Conservation (phyloP, 192 early-diverging fungal genomes). For the Mortierella hygrophila region DNA sequence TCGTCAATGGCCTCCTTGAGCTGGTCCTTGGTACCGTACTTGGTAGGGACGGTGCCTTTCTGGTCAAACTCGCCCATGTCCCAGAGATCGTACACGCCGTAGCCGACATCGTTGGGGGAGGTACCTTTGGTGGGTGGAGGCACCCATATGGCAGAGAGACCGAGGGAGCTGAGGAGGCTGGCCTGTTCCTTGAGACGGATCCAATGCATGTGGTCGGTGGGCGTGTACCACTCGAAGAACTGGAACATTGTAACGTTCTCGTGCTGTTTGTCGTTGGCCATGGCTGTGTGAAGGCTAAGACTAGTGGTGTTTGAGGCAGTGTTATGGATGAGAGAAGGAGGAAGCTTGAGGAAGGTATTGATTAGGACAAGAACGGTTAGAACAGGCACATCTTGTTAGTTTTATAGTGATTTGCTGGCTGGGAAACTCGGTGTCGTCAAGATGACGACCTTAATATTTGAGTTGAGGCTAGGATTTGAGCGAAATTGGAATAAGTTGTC, state of each 20-base stretch:
- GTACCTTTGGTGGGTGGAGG: constrained; percentile 62
- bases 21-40: constrained; percentile 62
- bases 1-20: constrained; percentile 58
- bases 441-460: too few relatives aligned
- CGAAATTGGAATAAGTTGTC: not conserved
- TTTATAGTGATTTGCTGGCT: not conserved
- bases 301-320: not conserved
- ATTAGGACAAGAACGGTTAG: constrained; percentile 18
- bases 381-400: not conserved
- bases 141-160: constrained; percentile 62
- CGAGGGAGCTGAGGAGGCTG: constrained; percentile 46
- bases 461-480: too few relatives aligned
- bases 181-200: constrained; percentile 58
- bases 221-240: constrained; percentile 37
- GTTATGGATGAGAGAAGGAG: not conserved
- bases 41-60: constrained; percentile 60
- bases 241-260: constrained; percentile 38
- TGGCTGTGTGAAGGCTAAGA: not conserved
- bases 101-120: constrained; percentile 55
- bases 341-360: not conserved
- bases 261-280: constrained; percentile 17
- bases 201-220: constrained; percentile 39
- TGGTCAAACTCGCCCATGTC: constrained; percentile 66
- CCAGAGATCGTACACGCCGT: constrained; percentile 64
- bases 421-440: too few relatives aligned